phyloP scores from a whole-genome alignment of 2,329 filamentous ascomycete genomes.

The Ophiostoma himal-ulmi region DNA sequence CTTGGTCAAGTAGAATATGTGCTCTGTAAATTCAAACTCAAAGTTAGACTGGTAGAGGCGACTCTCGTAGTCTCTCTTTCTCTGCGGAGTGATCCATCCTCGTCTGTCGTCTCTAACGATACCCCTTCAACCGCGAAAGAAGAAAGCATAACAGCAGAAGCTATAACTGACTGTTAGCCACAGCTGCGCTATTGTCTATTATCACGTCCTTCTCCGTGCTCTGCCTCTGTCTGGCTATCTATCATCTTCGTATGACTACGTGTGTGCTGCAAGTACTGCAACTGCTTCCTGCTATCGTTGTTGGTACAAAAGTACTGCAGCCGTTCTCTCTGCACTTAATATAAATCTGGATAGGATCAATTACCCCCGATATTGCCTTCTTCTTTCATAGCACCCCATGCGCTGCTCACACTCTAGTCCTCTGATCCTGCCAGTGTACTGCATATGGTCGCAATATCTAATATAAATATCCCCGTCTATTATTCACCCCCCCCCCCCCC shows the following conservation, averaged over 20 bases:
- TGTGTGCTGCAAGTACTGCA: neutral
- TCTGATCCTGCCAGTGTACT: neutral
- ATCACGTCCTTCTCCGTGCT: neutral
- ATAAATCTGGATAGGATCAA: neutral
- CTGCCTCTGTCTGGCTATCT: neutral
- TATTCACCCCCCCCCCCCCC: conserved; percentile 3
- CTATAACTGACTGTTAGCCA: neutral
- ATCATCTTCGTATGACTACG: neutral
- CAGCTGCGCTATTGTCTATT: neutral
- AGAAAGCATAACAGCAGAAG: neutral
- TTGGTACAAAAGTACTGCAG: neutral
- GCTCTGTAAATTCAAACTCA: no score
- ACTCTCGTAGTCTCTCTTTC: neutral
- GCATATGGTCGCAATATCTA: neutral
- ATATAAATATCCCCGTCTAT: neutral
- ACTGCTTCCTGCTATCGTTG: neutral
- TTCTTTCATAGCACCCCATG: conserved; percentile 4
- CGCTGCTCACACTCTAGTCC: neutral
- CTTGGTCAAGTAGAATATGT: neutral
- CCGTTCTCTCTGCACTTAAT: neutral
- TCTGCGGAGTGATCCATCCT: neutral
- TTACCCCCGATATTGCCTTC: neutral
- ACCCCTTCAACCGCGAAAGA: neutral
- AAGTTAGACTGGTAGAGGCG: neutral
- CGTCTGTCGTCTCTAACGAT: neutral